Evolutionary conservation across 768 basidiomycete species (phyloP).

Genomic region (Cyclocybe aegerita): DNA sequence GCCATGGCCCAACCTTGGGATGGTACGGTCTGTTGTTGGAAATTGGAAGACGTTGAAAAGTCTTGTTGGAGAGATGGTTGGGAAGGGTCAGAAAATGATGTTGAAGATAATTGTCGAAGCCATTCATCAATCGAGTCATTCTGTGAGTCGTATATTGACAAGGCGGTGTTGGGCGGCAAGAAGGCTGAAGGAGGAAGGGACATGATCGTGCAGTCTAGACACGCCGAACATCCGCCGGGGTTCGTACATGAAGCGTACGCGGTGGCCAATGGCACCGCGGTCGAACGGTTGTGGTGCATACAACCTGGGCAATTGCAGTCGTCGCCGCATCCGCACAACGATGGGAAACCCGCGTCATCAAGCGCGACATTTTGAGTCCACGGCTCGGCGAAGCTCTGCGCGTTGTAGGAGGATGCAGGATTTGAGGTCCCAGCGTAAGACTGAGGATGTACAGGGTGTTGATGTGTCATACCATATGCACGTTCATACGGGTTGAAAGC

Average conservation of each 20-base stretch:
- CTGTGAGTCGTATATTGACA: conserved; percentile 42
- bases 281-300: conserved; percentile 47
- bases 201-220: conserved; percentile 65
- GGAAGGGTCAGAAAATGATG: conserved; percentile 8
- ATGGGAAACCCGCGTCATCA: conserved; percentile 34
- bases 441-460: conserved; percentile 27
- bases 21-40: conserved; percentile 11
- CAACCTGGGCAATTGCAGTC: conserved; percentile 67
- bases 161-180: conserved; percentile 38
- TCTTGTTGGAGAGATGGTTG: conserved; percentile 7
- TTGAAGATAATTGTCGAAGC: conserved; percentile 50
- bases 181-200: conserved; percentile 40
- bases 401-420: conserved; percentile 19
- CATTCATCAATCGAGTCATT: conserved; percentile 60
- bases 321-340: conserved; percentile 62
- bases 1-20: conserved; percentile 1
- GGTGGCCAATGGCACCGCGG: conserved; percentile 29
- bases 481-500: conserved; percentile 69
- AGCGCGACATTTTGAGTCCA: conserved; percentile 14
- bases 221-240: conserved; percentile 40
- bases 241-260: conserved; percentile 37
- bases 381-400: conserved; percentile 23
- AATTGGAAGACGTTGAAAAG: not conserved
- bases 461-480: conserved; percentile 50
- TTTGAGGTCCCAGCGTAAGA: conserved; percentile 20